Base-by-base conservation (phyloP, 129 eudicot species). In the Rutidosis leptorrhynchoides region DNA sequence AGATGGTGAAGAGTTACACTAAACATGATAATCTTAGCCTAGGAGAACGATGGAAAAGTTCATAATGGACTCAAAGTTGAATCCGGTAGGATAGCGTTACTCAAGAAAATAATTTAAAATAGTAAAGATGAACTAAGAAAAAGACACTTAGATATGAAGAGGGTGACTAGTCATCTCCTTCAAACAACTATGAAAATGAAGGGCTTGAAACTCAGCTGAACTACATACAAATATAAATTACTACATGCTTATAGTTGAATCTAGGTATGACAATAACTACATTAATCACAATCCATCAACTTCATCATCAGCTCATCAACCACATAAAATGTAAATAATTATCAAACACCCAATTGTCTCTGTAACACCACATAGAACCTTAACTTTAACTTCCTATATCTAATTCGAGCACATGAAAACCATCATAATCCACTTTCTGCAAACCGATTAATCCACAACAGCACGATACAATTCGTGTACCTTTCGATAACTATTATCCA, bases 341-440 rank as follows among this genome's bases (percentile, higher is more conserved):
- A 67, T 53, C 69, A 65, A 65, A 4, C 65, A 56, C 64, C 55
- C 30, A 65, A 19, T 51, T n/a, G 32, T 49, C n/a, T 21, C 51
- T 32, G 42, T 21, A 52, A 16, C 8, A 56, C 46, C 33, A 66
- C 19, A 46, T 7, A 20, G 28, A 67, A 53, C 81, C 64, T 48
- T 22, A 53, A 79, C 64, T 48, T 22, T 56, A 62, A 71, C 78
- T 32, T 16, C 72, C 81, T 42, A 62, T 5, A 11, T 24, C 61
- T 25, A 24, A 7, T 24, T 55, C 2, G 32, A 55, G 30, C 19
- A 57, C 3, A 53, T 53, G 29, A 56, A 23, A 24, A 56, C 62
- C 15, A 14, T 56, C 35, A 3, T 57, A 27, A 27, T 57, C 62
- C 19, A 26, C 32, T 57, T 26, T 12, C 37, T 0, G 35, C 62